phyloP scores from a whole-genome alignment of 1,139 yeast species.

The Suhomyces panamericanus region DNA sequence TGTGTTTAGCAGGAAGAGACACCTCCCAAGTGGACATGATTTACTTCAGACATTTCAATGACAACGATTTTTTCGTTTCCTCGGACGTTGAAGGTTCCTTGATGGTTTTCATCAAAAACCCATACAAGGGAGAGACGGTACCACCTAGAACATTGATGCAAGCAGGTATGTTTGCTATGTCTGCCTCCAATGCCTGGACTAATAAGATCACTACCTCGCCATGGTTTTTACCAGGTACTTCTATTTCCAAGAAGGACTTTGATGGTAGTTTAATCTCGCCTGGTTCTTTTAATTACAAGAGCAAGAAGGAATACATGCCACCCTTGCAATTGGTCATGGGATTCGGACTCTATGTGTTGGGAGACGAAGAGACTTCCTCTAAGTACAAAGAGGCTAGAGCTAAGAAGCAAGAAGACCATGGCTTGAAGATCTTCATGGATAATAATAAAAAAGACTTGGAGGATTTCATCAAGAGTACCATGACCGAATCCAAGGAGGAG shows the following conservation, averaged over 20 bases:
- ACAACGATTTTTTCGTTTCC: constrained; percentile 69
- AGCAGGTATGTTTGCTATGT: constrained; percentile 81
- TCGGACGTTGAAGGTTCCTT: constrained; percentile 76
- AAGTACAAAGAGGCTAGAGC: constrained; percentile 40
- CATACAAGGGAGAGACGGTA: constrained; percentile 54
- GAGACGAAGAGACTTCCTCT: constrained; percentile 53
- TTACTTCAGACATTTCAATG: constrained; percentile 73
- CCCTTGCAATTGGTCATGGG: constrained; percentile 91
- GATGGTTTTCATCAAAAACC: constrained; percentile 80
- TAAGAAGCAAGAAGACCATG: constrained; percentile 47
- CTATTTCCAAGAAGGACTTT: constrained; percentile 65
- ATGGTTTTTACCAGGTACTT: constrained; percentile 73
- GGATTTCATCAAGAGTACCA: constrained; percentile 13
- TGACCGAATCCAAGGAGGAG: constrained; percentile 8
- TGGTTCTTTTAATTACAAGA: constrained; percentile 61
- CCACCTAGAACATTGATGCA: constrained; percentile 89
- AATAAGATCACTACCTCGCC: constrained; percentile 77
- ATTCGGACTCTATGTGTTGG: constrained; percentile 74
- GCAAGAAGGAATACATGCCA: constrained; percentile 64
- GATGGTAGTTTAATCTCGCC: constrained; percentile 65
- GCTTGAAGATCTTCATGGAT: constrained; percentile 41
- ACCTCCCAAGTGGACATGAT: constrained; percentile 80
- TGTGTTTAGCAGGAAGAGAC: constrained; percentile 87
- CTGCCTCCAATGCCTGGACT: constrained; percentile 91
- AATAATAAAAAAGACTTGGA: constrained; percentile 33